A percentile compares a stretch with the other conserved stretches of the same genome.
These are phyloP conservation scores for Wallacemonas sp. DNA, from an alignment of 208 protist species.

Conservation along the genomic window DNA sequence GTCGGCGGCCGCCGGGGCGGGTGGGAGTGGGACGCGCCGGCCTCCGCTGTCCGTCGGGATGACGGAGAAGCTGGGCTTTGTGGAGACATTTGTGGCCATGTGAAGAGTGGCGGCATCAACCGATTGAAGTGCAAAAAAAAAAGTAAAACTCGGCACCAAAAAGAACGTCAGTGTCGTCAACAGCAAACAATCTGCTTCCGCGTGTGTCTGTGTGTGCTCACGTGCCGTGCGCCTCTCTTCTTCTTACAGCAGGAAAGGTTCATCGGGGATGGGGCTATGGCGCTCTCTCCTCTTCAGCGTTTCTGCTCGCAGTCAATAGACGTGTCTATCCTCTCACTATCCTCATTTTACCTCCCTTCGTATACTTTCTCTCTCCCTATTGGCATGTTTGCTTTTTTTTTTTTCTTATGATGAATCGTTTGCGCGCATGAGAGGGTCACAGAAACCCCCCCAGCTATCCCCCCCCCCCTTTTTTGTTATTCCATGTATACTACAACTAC, in stretches of 20 bases:
- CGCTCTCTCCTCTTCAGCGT: too few species aligned
- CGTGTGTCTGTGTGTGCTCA: too few species aligned
- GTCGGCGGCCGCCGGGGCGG: constrained; percentile 10
- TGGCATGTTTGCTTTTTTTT: neutral
- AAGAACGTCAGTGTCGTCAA: too few species aligned
- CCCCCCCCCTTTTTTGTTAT: constrained; percentile 1
- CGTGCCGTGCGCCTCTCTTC: too few species aligned
- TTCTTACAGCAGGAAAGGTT: too few species aligned
- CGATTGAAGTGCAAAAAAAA: constrained; percentile 7
- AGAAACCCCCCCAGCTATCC: neutral
- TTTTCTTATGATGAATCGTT: constrained; percentile 7
- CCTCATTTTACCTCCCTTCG: neutral
- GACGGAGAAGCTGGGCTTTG: constrained; percentile 60
- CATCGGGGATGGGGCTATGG: too few species aligned
- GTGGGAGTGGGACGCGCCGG: constrained; percentile 28
- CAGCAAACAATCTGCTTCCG: too few species aligned
- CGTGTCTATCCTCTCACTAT: too few species aligned
- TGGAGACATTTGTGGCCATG: constrained; percentile 42
- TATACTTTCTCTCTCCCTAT: neutral
- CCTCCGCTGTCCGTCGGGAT: constrained; percentile 51
- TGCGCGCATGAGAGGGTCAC: neutral
- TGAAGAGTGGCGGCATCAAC: neutral
- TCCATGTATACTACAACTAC: neutral
- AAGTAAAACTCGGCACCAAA: constrained; percentile 8
- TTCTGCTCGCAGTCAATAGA: too few species aligned